These are phyloP conservation scores for Malassezia caprae DNA, from an alignment of 1,284 basidiomycete genomes.

Conservation along the genomic window DNA sequence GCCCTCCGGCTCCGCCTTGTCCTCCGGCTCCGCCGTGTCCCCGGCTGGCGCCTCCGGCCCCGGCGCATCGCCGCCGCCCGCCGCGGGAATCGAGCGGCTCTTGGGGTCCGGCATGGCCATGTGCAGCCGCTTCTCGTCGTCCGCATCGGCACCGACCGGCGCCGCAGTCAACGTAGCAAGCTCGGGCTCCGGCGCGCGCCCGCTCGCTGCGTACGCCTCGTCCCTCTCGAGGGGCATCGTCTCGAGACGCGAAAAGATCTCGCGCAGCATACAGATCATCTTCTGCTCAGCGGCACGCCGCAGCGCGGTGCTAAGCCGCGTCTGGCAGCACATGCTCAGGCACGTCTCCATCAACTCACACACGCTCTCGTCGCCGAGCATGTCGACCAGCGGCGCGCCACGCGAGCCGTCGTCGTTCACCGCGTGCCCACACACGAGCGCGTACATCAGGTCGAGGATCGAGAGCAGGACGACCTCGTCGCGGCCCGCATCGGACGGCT, in stretches of 20 bases:
- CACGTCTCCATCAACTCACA: conserved; percentile 98
- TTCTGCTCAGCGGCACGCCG: conserved; percentile 86
- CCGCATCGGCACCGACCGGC: conserved; percentile 26
- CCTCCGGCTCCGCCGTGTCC: background rate
- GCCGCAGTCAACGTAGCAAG: conserved; percentile 37
- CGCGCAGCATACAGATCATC: conserved; percentile 76
- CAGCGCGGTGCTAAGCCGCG: conserved; percentile 78
- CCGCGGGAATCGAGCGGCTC: conserved; percentile 40
- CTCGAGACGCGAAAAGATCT: conserved; percentile 67
- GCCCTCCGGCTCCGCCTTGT: conserved; percentile 2
- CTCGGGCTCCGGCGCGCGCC: conserved; percentile 28
- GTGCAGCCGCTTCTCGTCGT: conserved; percentile 29
- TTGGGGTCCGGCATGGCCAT: conserved; percentile 49
- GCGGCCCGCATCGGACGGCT: conserved; percentile 69
- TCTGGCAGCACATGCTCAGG: conserved; percentile 91
- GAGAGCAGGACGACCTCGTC: conserved; percentile 90
- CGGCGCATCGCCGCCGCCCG: conserved; percentile 34
- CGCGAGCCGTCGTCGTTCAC: background rate
- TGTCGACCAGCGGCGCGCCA: conserved; percentile 25
- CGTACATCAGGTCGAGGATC: conserved; percentile 80
- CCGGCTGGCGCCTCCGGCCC: conserved; percentile 2
- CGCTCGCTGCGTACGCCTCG: conserved; percentile 28
- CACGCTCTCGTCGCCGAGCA: conserved; percentile 69
- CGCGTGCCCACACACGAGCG: conserved; percentile 58
- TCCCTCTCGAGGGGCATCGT: conserved; percentile 50